Evolutionary conservation across 495 filamentous ascomycete genomes (phyloP).

Genomic region (Penicillium taxi): DNA sequence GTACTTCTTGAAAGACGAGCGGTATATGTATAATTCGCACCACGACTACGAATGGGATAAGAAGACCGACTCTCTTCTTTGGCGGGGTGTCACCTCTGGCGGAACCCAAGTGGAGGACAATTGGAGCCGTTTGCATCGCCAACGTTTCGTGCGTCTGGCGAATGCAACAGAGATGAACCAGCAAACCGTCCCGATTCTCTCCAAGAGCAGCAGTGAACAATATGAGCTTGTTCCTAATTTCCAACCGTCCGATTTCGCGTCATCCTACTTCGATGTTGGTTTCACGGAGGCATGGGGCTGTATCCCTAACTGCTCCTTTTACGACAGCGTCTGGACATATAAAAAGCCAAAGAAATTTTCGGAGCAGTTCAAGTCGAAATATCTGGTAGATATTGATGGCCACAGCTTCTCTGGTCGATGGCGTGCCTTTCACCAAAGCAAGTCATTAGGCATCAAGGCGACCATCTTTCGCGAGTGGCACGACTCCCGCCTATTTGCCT

Average conservation of each 20-base stretch:
- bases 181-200: slow-evolving; percentile 15
- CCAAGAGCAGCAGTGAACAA: slow-evolving; percentile 13
- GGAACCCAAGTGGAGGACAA: slow-evolving; percentile 23
- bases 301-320: slow-evolving; percentile 36
- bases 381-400: slow-evolving; percentile 62
- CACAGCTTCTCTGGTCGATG: slow-evolving; percentile 67
- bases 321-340: slow-evolving; percentile 22
- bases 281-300: slow-evolving; percentile 35
- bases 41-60: slow-evolving; percentile 35
- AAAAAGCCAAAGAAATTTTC: slow-evolving; percentile 23
- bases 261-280: slow-evolving; percentile 36
- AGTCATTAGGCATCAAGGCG: slow-evolving; percentile 59
- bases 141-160: slow-evolving; percentile 41
- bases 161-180: slow-evolving; percentile 52
- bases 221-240: slow-evolving; percentile 23
- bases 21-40: slow-evolving; percentile 47
- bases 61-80: slow-evolving; percentile 38
- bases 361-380: slow-evolving; percentile 54
- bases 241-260: slow-evolving; percentile 18
- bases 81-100: slow-evolving; percentile 45
- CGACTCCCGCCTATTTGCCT: slow-evolving; percentile 58
- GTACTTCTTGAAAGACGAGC: slow-evolving; percentile 63
- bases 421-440: slow-evolving; percentile 57
- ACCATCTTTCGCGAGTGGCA: slow-evolving; percentile 74
- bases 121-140: slow-evolving; percentile 39